Evolutionary conservation across 257 asterid species (phyloP), one percentile per base, ranked within the genome.

Genomic region (Solanum rostratum): DNA sequence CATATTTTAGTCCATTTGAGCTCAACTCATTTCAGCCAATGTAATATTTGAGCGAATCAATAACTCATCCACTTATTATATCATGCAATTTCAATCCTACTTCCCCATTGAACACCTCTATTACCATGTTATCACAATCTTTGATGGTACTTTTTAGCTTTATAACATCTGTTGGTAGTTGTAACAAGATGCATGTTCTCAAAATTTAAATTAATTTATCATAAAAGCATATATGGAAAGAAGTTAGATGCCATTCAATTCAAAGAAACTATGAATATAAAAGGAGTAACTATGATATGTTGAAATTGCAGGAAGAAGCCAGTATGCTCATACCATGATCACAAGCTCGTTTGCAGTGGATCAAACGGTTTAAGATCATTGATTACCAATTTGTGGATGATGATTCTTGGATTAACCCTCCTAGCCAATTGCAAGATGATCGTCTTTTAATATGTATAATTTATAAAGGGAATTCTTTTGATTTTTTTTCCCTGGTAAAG

Each of bases 241-340:
- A 54, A 54, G 62, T 54, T 54, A 54, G 24, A 54, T 7, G 7
- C 62, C 43, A n/a, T 54, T 19, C 2, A 19, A 52, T 10, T 7
- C 12, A 54, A 54, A 54, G 12, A 54, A 54, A 54, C 12, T 19
- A 11, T 54, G 62, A 54, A 54, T 18, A 54, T 39, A 39, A 20
- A 5, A 10, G 3, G 29, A 20, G 18, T 49, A 43, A 43, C 30
- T 20, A 2, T 49, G 13, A 24, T 46, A 9, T n/a, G 60, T 57
- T 54, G 30, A 57, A 54, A 12, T 78, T 90, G 83, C 91, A 96
- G 98, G 97, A 89, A 49, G 12, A 89, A 78, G 43, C 65, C 88
- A 0, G 97, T 90, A 55, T 94, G 99, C 84, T 87, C 97, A 5
- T 94, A 93, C 84, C 98, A 96, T 80, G 78, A 89, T 90, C 86